These are phyloP conservation scores for Plasmodium vivax DNA, from an alignment of 169 alveolate species.

Conservation along the genomic window DNA sequence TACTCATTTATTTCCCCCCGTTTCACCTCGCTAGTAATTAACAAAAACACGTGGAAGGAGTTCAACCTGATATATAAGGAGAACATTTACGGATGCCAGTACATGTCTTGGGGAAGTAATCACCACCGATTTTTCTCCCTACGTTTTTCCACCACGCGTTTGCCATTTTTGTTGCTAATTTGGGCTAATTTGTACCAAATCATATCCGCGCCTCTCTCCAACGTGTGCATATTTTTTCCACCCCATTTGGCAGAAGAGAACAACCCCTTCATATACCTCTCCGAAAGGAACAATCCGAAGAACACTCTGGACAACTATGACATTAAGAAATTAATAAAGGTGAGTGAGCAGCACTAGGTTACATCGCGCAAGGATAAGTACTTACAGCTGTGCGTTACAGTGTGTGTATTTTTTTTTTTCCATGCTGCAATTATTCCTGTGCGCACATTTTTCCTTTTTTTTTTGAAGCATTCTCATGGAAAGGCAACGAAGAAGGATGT, in stretches of 20 bases:
- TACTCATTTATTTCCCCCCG: neutral
- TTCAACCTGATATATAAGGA: conserved; percentile 57
- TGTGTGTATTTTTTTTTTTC: neutral
- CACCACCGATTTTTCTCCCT: neutral
- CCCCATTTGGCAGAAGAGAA: conserved; percentile 47
- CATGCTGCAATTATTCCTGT: too few species aligned
- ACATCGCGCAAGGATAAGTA: neutral
- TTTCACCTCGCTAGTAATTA: conserved; percentile 23
- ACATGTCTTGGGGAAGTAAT: conserved; percentile 72
- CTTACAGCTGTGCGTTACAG: neutral
- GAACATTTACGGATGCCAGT: conserved; percentile 62
- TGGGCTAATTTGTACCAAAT: neutral
- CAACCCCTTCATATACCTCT: conserved; percentile 49
- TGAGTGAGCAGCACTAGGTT: neutral
- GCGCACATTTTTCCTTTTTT: neutral
- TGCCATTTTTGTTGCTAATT: neutral
- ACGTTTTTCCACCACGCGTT: neutral
- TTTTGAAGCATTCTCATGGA: conserved; percentile 70
- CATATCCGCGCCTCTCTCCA: neutral
- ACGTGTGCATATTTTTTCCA: neutral
- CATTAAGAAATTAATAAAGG: conserved; percentile 73
- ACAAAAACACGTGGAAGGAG: conserved; percentile 67
- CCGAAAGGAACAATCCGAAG: conserved; percentile 39
- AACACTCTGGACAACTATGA: conserved; percentile 51
- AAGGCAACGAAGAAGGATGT: conserved; percentile 68